Conservation (phyloP, 83 land plant species). For the Thuja plicata region DNA sequence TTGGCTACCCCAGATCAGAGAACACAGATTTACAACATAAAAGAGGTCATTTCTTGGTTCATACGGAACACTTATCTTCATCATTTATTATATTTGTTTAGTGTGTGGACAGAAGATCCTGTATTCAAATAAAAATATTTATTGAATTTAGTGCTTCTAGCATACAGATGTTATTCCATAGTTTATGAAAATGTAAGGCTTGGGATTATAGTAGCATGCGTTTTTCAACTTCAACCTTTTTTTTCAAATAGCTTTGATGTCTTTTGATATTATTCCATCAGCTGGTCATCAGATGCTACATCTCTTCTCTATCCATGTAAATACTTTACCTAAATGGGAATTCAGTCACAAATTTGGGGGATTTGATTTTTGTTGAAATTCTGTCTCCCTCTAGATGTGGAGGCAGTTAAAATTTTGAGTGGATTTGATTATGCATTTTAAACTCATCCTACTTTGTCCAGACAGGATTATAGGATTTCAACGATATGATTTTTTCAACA, state of each 20-base stretch:
- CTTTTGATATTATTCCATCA: not conserved
- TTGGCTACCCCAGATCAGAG: constrained; percentile 59
- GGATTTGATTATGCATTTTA: not conserved
- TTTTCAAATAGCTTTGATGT: not conserved
- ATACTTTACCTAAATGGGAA: not conserved
- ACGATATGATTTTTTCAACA: no score
- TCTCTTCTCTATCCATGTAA: not conserved
- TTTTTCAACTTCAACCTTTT: not conserved
- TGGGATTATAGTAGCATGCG: not conserved
- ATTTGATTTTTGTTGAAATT: no score
- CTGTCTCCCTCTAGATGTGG: not conserved
- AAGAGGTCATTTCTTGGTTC: constrained; percentile 38
- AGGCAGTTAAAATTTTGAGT: not conserved
- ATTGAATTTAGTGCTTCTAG: not conserved
- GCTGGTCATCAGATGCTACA: not conserved
- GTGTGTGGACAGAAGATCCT: not conserved
- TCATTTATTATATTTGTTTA: not conserved
- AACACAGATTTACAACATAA: constrained; percentile 34
- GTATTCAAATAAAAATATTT: not conserved
- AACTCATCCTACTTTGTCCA: not conserved
- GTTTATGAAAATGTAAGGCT: not conserved
- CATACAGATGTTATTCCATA: not conserved
- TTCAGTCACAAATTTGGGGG: not conserved
- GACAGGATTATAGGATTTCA: not conserved
- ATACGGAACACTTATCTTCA: not conserved